Conservation (phyloP, 371 early-diverging fungal species). For the Circinella minor region DNA sequence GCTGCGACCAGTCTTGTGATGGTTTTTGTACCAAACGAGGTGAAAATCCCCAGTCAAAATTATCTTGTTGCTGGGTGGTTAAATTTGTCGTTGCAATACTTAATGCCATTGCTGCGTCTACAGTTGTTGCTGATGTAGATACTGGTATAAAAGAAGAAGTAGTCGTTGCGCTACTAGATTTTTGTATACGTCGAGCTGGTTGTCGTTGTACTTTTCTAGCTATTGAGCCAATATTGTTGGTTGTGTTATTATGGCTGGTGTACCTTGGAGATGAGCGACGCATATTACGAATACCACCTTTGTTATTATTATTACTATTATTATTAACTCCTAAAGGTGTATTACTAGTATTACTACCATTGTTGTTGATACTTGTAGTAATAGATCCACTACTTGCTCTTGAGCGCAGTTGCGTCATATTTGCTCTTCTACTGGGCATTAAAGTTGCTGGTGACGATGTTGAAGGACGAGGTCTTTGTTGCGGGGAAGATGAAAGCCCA, state of each 20-base stretch:
- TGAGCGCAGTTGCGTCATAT: background rate
- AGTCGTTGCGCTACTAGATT: background rate
- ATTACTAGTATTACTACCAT: too few relatives aligned
- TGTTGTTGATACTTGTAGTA: background rate
- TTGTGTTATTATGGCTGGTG: too few relatives aligned
- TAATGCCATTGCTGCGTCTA: background rate
- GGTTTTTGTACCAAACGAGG: background rate
- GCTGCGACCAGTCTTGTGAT: background rate
- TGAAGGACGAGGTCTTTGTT: background rate
- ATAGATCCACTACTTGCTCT: background rate
- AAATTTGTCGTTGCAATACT: background rate
- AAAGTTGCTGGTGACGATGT: background rate
- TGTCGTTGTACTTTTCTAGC: too few relatives aligned
- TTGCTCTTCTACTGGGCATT: background rate
- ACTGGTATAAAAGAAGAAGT: background rate
- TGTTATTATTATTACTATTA: too few relatives aligned
- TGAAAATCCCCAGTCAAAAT: background rate
- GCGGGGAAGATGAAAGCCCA: background rate
- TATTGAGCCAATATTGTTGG: too few relatives aligned
- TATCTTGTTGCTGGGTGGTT: background rate
- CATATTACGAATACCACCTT: too few relatives aligned
- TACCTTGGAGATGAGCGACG: too few relatives aligned
- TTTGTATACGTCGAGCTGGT: too few relatives aligned
- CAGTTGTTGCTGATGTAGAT: background rate
- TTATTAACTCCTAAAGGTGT: too few relatives aligned